Evolutionary conservation across 2,329 filamentous ascomycete species (phyloP).

Genomic region (Ustulina deusta): DNA sequence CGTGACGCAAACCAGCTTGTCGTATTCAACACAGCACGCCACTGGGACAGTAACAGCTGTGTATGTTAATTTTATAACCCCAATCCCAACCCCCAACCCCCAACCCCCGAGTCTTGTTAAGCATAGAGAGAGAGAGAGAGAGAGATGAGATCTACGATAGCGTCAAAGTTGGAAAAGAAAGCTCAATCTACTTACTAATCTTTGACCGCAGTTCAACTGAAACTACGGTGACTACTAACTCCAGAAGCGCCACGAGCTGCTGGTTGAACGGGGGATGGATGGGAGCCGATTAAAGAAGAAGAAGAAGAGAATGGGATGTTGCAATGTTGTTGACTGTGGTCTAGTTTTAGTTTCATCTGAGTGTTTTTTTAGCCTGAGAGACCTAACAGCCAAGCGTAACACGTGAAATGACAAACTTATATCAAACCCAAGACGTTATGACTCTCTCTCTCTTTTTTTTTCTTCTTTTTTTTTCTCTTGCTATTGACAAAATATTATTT

Average conservation of each 20-base stretch:
- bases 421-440: too few relatives aligned
- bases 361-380: neutral
- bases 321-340: neutral
- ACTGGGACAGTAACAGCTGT: constrained; percentile 53
- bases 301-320: constrained; percentile 2
- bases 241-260: constrained; percentile 53
- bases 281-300: constrained; percentile 34
- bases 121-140: neutral
- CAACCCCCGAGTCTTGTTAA: neutral
- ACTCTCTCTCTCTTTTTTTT: too few relatives aligned
- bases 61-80: constrained; percentile 47
- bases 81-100: too few relatives aligned
- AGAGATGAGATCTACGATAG: neutral
- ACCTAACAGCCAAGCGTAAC: neutral
- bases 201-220: constrained; percentile 48
- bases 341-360: too few relatives aligned
- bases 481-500: neutral
- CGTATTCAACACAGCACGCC: constrained; percentile 53
- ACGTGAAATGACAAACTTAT: neutral
- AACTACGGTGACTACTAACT: constrained; percentile 52
- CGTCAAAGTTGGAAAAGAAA: neutral
- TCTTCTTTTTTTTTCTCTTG: neutral
- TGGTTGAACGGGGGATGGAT: constrained; percentile 54
- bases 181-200: neutral
- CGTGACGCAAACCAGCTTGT: constrained; percentile 52